phyloP scores from a whole-genome alignment of 257 asterid genomes.

The Datura wrightii region DNA sequence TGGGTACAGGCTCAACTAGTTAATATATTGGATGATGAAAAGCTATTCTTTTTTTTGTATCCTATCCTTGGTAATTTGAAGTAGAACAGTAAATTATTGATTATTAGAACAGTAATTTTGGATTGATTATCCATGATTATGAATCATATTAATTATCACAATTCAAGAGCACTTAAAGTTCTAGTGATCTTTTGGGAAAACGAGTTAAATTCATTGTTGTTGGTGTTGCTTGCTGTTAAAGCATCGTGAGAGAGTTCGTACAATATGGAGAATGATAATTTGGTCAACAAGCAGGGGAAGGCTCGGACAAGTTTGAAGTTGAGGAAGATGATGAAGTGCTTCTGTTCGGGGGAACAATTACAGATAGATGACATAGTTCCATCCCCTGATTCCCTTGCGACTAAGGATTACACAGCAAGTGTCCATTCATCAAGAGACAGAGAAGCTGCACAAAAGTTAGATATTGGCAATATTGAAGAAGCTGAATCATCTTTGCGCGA shows the following conservation, averaged over 20 bases:
- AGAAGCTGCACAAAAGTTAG: slow-evolving; percentile 65
- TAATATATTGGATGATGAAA: not conserved
- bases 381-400: slow-evolving; percentile 62
- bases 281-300: slow-evolving; percentile 43
- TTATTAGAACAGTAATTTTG: not conserved
- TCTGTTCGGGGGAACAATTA: slow-evolving; percentile 66
- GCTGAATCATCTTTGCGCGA: slow-evolving; percentile 88
- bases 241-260: slow-evolving; percentile 44
- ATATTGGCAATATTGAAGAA: slow-evolving; percentile 81
- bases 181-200: not conserved
- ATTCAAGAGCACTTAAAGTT: not conserved
- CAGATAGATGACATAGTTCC: slow-evolving; percentile 55
- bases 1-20: not conserved
- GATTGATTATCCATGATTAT: not conserved
- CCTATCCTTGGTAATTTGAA: not conserved
- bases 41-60: not conserved
- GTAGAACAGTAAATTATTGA: not conserved
- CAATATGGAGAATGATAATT: slow-evolving; percentile 57
- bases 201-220: slow-evolving; percentile 34
- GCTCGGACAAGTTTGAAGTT: slow-evolving; percentile 42
- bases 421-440: slow-evolving; percentile 57
- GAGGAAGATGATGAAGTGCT: slow-evolving; percentile 65
- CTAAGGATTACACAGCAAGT: slow-evolving; percentile 59
- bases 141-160: not conserved
- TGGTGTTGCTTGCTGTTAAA: slow-evolving; percentile 39